Evolutionary conservation across 257 asterid genomes (phyloP).

Genomic region (Fraxinus americana): DNA sequence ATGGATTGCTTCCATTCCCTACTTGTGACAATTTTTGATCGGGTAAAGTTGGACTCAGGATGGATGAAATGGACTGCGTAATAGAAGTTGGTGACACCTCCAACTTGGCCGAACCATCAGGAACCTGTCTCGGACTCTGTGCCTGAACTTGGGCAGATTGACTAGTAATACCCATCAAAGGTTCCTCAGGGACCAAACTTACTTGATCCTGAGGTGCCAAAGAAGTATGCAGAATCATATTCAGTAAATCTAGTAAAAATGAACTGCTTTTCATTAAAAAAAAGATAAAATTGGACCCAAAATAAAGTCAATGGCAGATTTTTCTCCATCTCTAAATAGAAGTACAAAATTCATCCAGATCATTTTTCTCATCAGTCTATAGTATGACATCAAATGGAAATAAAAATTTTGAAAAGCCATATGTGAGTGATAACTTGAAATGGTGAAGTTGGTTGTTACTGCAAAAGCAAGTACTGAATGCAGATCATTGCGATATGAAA

Average conservation of each 20-base stretch:
- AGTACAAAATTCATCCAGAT: slow-evolving; percentile 5
- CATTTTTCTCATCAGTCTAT: slow-evolving; percentile 15
- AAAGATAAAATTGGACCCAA: slow-evolving; percentile 9
- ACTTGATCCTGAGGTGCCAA: slow-evolving; percentile 50
- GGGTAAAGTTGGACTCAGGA: slow-evolving; percentile 39
- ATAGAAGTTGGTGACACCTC: slow-evolving; percentile 50
- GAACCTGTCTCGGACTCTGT: slow-evolving; percentile 27
- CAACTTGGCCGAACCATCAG: slow-evolving; percentile 39
- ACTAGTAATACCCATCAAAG: slow-evolving; percentile 28
- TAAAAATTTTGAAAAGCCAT: neutral
- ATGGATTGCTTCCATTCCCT: slow-evolving; percentile 35
- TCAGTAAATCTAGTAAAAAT: neutral
- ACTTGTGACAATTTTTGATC: slow-evolving; percentile 33
- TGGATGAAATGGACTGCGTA: slow-evolving; percentile 48
- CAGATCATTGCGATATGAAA: neutral
- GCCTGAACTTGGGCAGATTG: slow-evolving; percentile 32
- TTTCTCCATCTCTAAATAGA: neutral
- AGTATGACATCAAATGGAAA: slow-evolving; percentile 11
- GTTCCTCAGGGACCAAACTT: slow-evolving; percentile 27
- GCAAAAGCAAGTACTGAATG: slow-evolving; percentile 15
- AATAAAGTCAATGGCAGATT: neutral
- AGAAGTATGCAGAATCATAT: neutral
- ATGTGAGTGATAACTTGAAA: neutral
- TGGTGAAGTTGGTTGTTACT: neutral
- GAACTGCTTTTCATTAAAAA: slow-evolving; percentile 3